Conservation (phyloP, 108 stramenopile genomes). For the Stephanodiscus triporus region DNA sequence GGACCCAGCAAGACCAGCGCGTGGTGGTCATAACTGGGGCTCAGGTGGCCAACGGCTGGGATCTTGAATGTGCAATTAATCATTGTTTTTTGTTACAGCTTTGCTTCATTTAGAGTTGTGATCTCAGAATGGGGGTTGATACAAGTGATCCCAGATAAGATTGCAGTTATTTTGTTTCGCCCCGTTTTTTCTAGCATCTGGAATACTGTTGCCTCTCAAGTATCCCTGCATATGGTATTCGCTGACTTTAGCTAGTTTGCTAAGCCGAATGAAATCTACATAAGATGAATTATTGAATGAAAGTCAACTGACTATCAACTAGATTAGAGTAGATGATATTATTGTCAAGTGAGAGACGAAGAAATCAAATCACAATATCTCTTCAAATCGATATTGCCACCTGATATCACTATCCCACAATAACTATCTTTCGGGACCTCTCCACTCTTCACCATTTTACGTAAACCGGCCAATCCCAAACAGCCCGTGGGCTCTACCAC, state of each 20-base stretch:
- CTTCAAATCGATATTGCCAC: slow-evolving; percentile 69
- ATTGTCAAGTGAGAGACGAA: slow-evolving; percentile 7
- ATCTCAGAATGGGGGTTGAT: too few species aligned
- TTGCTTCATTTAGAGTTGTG: too few species aligned
- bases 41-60: slow-evolving; percentile 34
- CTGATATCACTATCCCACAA: slow-evolving; percentile 61
- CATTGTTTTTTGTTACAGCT: too few species aligned
- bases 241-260: too few species aligned
- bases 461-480: slow-evolving; percentile 57
- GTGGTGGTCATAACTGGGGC: slow-evolving; percentile 48
- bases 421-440: slow-evolving; percentile 47
- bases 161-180: too few species aligned
- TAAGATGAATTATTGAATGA: not conserved
- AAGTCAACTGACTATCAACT: not conserved
- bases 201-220: too few species aligned
- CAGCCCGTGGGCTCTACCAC: slow-evolving; percentile 67
- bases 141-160: too few species aligned
- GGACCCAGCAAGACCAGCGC: slow-evolving; percentile 40
- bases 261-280: too few species aligned
- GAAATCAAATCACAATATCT: slow-evolving; percentile 50
- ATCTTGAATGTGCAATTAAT: too few species aligned
- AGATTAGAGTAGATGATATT: too few species aligned
- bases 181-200: too few species aligned
- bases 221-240: too few species aligned
- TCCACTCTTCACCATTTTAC: slow-evolving; percentile 49